Percentiles rank a stretch among this genome's conserved stretches.
These are phyloP conservation scores for Pyrenophora seminiperda DNA, from an alignment of 2,329 filamentous ascomycete species.

Conservation along the genomic window DNA sequence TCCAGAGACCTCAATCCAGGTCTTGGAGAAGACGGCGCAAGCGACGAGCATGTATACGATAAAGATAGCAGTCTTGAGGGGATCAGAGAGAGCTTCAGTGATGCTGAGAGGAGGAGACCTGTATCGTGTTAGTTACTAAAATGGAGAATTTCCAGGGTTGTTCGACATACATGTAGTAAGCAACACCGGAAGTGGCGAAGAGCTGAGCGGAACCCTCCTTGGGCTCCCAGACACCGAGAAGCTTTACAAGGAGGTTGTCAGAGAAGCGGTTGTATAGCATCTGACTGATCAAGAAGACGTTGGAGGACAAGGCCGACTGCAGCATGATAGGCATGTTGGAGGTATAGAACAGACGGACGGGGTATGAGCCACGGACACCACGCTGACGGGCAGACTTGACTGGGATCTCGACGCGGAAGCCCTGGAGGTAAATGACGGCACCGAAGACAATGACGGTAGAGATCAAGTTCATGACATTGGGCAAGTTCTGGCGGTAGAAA, in stretches of 20 bases:
- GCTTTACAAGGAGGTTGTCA: conserved; percentile 96
- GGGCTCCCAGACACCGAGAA: conserved; percentile 98
- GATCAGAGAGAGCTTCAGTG: conserved; percentile 94
- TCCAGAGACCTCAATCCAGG: conserved; percentile 99
- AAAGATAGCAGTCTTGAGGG: conserved; percentile 94
- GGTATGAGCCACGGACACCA: conserved; percentile 97
- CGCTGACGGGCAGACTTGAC: conserved; percentile 99
- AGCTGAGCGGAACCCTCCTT: conserved; percentile 96
- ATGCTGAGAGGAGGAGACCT: conserved; percentile 91
- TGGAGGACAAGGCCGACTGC: conserved; percentile 97
- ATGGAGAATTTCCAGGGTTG: neutral
- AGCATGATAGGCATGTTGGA: conserved; percentile 99
- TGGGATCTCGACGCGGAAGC: conserved; percentile 99
- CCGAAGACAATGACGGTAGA: conserved; percentile 93
- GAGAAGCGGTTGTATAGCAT: conserved; percentile 99
- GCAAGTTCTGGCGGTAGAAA: conserved; percentile 98
- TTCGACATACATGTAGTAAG: conserved; percentile 83
- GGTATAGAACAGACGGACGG: conserved; percentile 98
- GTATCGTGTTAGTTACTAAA: conserved; percentile 19
- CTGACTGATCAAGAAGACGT: conserved; percentile 98
- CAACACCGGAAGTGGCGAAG: conserved; percentile 87
- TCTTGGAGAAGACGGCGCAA: conserved; percentile 99
- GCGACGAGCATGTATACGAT: conserved; percentile 97
- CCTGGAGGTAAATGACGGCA: conserved; percentile 98
- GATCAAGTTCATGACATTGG: conserved; percentile 98